Percentiles rank a stretch among this genome's conserved stretches.
Conservation (phyloP, 1,284 basidiomycete genomes). For the Somion occarium region DNA sequence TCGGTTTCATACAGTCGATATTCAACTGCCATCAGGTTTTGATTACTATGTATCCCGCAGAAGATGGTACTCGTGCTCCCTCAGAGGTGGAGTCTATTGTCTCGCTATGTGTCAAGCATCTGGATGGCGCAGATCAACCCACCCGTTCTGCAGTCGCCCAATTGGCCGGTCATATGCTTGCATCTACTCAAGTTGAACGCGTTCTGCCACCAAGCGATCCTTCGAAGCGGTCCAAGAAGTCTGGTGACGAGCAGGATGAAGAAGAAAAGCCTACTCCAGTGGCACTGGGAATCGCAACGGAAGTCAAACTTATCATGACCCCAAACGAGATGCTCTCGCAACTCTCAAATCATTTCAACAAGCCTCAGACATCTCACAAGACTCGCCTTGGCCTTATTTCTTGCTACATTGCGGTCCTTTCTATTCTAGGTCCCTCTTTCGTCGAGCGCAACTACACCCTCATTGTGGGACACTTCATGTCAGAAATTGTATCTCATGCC, state of each 20-base stretch:
- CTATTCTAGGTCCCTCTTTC: constrained; percentile 71
- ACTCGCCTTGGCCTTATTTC: constrained; percentile 85
- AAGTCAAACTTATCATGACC: constrained; percentile 70
- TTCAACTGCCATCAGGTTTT: constrained; percentile 45
- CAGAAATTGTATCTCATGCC: constrained; percentile 64
- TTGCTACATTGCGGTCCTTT: constrained; percentile 80
- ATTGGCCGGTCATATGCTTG: constrained; percentile 80
- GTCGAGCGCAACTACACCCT: constrained; percentile 82
- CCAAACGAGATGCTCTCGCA: constrained; percentile 79
- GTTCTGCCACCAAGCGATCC: constrained; percentile 43
- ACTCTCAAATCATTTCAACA: constrained; percentile 80
- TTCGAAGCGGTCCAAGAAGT: constrained; percentile 62
- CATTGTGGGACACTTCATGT: constrained; percentile 76
- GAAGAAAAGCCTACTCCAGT: constrained; percentile 49
- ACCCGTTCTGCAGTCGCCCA: constrained; percentile 79
- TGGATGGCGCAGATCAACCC: constrained; percentile 81
- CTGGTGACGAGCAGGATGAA: constrained; percentile 47
- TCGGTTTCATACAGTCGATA: neutral
- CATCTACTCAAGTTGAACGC: constrained; percentile 79
- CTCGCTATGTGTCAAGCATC: constrained; percentile 63
- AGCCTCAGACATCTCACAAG: constrained; percentile 61
- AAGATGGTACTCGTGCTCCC: constrained; percentile 46
- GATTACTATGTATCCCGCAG: constrained; percentile 58
- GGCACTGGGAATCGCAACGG: constrained; percentile 48
- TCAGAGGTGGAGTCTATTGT: constrained; percentile 77